These are phyloP conservation scores for Salix exigua DNA, from an alignment of 345 rosid genomes.

Conservation along the genomic window DNA sequence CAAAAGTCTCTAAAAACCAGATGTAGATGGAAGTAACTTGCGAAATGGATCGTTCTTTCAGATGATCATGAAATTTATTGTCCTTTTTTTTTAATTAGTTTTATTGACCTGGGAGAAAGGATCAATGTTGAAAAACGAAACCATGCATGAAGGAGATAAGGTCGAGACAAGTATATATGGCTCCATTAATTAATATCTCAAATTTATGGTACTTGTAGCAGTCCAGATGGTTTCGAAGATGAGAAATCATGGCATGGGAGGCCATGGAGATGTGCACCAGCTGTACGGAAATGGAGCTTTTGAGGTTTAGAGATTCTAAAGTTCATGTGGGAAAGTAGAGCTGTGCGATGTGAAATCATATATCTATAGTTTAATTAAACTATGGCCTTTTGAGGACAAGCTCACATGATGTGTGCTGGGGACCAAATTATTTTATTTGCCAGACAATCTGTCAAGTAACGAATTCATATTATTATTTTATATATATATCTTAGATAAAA, in stretches of 20 bases:
- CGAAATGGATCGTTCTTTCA: background rate
- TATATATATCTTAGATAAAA: no score
- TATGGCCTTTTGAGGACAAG: constrained; percentile 3
- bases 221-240: background rate
- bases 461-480: background rate
- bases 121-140: background rate
- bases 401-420: constrained; percentile 22
- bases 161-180: constrained; percentile 12
- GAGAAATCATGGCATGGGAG: background rate
- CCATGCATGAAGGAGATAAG: background rate
- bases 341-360: background rate
- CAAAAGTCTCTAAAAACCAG: no score
- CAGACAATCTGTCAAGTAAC: background rate
- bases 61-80: background rate
- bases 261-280: background rate
- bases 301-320: background rate
- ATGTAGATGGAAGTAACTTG: no score
- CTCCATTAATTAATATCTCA: constrained; percentile 6
- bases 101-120: background rate
- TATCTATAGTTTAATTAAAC: no score
- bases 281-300: constrained; percentile 5
- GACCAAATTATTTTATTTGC: background rate
- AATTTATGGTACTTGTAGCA: background rate
- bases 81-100: background rate
- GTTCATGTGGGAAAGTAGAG: background rate